Percentiles rank a stretch among this genome's conserved stretches.
Evolutionary conservation across 495 filamentous ascomycete species (phyloP).

Genomic region (Trichocladium antarcticum): DNA sequence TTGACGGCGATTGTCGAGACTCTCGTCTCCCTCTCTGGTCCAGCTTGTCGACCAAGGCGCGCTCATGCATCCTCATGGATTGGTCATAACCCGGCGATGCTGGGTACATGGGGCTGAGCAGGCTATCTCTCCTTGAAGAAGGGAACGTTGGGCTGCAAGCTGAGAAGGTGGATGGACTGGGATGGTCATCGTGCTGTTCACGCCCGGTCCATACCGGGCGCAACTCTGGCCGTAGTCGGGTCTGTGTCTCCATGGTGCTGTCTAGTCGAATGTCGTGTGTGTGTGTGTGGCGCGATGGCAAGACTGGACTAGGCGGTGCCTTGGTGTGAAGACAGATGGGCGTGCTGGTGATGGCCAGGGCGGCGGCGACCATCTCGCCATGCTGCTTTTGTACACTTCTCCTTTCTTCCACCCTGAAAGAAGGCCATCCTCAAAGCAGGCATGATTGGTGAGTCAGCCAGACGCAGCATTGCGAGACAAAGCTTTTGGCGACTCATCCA

Average conservation of each 20-base stretch:
- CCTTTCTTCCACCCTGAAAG: slow-evolving; percentile 17
- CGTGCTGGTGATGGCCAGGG: background rate
- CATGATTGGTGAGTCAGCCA: slow-evolving; percentile 21
- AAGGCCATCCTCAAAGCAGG: slow-evolving; percentile 15
- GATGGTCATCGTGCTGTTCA: slow-evolving; percentile 9
- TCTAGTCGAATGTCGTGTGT: background rate
- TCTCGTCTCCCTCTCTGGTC: slow-evolving; percentile 24
- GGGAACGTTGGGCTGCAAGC: slow-evolving; percentile 20
- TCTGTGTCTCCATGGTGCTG: slow-evolving; percentile 20
- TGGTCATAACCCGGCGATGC: slow-evolving; percentile 25
- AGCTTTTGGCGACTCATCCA: slow-evolving; percentile 11
- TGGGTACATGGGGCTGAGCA: slow-evolving; percentile 32
- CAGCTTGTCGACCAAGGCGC: slow-evolving; percentile 31
- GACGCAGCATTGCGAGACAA: slow-evolving; percentile 20
- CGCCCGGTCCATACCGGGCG: slow-evolving; percentile 30
- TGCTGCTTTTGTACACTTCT: slow-evolving; percentile 16
- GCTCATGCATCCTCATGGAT: slow-evolving; percentile 30
- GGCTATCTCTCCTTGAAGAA: slow-evolving; percentile 19
- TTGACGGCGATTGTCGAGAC: slow-evolving; percentile 5
- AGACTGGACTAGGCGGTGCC: background rate
- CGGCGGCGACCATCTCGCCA: background rate
- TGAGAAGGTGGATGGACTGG: slow-evolving; percentile 12
- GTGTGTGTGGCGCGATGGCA: background rate
- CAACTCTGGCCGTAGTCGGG: slow-evolving; percentile 26
- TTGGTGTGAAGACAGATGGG: background rate